Percentiles rank a stretch among this genome's conserved stretches.
phyloP scores from a whole-genome alignment of 768 basidiomycete species.

The Astraeus odoratus region DNA sequence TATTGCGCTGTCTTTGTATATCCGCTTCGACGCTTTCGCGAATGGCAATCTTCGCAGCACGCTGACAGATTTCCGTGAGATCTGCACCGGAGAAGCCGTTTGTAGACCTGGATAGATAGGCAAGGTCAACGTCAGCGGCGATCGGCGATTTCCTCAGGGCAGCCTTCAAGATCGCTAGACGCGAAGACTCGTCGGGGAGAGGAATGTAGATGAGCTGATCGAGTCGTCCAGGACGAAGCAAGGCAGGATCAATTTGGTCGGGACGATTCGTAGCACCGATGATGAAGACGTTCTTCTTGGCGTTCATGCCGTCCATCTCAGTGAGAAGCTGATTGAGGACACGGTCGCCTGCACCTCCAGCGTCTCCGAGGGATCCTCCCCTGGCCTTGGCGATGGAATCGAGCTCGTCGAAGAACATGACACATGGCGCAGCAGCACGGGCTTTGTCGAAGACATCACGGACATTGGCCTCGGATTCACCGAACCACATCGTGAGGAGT shows the following conservation, averaged over 20 bases:
- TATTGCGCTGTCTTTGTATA: slow-evolving; percentile 72
- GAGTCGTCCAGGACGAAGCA: slow-evolving; percentile 94
- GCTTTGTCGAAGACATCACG: slow-evolving; percentile 99
- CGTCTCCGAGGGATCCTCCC: slow-evolving; percentile 80
- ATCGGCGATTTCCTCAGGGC: slow-evolving; percentile 92
- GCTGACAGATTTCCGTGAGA: slow-evolving; percentile 98
- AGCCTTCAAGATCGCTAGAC: slow-evolving; percentile 86
- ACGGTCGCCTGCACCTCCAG: slow-evolving; percentile 94
- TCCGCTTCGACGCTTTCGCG: slow-evolving; percentile 92
- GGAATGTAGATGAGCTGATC: slow-evolving; percentile 99
- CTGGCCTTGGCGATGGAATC: slow-evolving; percentile 98
- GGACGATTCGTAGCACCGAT: slow-evolving; percentile 96
- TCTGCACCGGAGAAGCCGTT: slow-evolving; percentile 99
- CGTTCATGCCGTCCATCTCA: slow-evolving; percentile 98
- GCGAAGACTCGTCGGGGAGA: slow-evolving; percentile 87
- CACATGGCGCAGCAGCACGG: slow-evolving; percentile 98
- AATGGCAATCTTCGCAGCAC: slow-evolving; percentile 95
- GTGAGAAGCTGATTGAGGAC: slow-evolving; percentile 96
- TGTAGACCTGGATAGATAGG: slow-evolving; percentile 84
- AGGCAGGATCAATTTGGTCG: slow-evolving; percentile 90
- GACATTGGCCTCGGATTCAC: slow-evolving; percentile 99
- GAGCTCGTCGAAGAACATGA: slow-evolving; percentile 99
- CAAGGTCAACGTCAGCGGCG: slow-evolving; percentile 71
- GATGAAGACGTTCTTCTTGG: slow-evolving; percentile 97
- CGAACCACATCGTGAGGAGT: slow-evolving; percentile 99